Evolutionary conservation across 495 filamentous ascomycete species (phyloP).

Genomic region (Annulohypoxylon maeteangense): DNA sequence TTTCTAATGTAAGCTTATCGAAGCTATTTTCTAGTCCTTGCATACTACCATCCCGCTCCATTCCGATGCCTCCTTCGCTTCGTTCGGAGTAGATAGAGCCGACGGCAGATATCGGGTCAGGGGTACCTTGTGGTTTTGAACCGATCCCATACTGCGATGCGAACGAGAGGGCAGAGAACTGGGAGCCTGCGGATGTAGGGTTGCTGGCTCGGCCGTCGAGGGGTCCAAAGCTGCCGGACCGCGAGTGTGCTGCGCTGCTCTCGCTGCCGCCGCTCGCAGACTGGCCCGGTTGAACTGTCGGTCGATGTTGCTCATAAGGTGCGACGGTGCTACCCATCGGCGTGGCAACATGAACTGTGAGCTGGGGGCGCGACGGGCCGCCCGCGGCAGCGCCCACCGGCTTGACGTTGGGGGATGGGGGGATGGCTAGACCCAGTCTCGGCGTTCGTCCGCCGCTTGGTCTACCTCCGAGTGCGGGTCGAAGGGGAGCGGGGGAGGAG

Average conservation of each 20-base stretch:
- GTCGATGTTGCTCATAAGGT: constrained; percentile 66
- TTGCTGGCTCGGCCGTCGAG: constrained; percentile 78
- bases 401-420: constrained; percentile 81
- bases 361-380: constrained; percentile 54
- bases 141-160: constrained; percentile 72
- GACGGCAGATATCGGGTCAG: constrained; percentile 89
- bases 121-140: constrained; percentile 68
- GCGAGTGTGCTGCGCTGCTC: constrained; percentile 71
- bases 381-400: constrained; percentile 64
- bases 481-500: constrained; percentile 77
- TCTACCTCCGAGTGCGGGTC: constrained; percentile 81
- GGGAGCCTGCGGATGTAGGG: constrained; percentile 82
- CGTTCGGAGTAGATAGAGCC: constrained; percentile 83
- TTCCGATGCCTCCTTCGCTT: constrained; percentile 69
- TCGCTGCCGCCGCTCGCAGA: constrained; percentile 78
- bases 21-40: constrained; percentile 71
- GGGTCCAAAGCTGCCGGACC: constrained; percentile 77
- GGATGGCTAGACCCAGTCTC: constrained; percentile 87
- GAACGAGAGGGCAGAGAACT: constrained; percentile 80
- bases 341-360: constrained; percentile 81
- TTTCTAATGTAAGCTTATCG: constrained; percentile 79
- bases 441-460: constrained; percentile 73
- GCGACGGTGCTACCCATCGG: constrained; percentile 80
- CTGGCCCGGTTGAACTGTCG: constrained; percentile 60
- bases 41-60: constrained; percentile 80